phyloP scores from a whole-genome alignment of 2,329 filamentous ascomycete species.

The Pseudogymnoascus sp. region DNA sequence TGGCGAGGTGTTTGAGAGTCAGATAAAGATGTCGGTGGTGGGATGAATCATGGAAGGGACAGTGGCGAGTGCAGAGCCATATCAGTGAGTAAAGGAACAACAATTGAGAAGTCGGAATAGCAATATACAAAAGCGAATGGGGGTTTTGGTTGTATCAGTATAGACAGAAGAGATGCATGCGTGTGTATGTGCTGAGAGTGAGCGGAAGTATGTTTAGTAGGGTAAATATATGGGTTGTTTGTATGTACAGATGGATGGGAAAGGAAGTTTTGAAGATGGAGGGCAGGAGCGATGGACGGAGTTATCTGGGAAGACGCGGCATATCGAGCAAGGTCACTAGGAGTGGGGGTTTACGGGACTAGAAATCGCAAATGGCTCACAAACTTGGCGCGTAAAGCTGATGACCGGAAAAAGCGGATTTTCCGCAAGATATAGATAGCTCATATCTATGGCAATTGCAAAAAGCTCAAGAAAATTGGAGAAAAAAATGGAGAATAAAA shows the following conservation, averaged over 20 bases:
- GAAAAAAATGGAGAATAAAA: constrained; percentile 5
- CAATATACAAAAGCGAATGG: constrained; percentile 12
- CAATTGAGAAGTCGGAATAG: constrained; percentile 5
- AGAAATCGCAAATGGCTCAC: background rate
- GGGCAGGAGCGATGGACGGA: constrained; percentile 8
- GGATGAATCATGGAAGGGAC: background rate
- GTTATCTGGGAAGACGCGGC: background rate
- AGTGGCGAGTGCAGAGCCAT: background rate
- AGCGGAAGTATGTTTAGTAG: background rate
- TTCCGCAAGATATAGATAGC: background rate
- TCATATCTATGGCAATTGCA: constrained; percentile 5
- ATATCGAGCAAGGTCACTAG: constrained; percentile 2
- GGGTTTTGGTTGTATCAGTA: background rate
- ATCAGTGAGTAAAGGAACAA: background rate
- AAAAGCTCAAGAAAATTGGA: background rate
- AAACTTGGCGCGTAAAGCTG: background rate
- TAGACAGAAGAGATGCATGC: background rate
- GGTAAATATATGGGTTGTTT: background rate
- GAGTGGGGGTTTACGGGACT: background rate
- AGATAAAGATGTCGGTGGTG: background rate
- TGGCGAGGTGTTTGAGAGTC: background rate
- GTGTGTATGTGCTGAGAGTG: constrained; percentile 8
- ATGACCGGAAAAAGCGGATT: background rate
- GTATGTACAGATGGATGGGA: background rate
- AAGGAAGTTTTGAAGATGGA: constrained; percentile 5